Evolutionary conservation across 139 green algal genomes (phyloP).

Genomic region (Chlamydomonas sp.): DNA sequence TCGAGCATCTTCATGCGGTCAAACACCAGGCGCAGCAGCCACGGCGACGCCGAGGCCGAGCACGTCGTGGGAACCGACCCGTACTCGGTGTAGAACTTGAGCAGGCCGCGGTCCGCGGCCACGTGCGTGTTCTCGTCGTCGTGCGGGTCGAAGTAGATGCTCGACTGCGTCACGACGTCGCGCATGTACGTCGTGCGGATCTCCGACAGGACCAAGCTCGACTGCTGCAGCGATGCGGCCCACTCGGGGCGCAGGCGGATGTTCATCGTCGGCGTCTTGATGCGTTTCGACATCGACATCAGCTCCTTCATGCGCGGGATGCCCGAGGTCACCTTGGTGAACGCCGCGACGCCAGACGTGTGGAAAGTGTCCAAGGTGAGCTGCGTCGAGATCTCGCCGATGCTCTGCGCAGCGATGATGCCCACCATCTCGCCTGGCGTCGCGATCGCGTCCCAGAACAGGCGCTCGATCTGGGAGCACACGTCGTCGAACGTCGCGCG

Average conservation of each 20-base stretch:
- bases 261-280: conserved; percentile 87
- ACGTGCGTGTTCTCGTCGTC: conserved; percentile 59
- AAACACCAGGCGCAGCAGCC: conserved; percentile 88
- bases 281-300: conserved; percentile 85
- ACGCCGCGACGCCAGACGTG: conserved; percentile 57
- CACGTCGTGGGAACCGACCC: background rate
- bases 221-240: conserved; percentile 29
- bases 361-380: conserved; percentile 74
- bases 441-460: conserved; percentile 4
- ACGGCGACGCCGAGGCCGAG: conserved; percentile 44
- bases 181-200: conserved; percentile 89
- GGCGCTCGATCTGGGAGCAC: conserved; percentile 36
- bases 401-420: conserved; percentile 84
- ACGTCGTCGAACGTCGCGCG: conserved; percentile 77
- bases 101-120: conserved; percentile 74
- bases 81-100: conserved; percentile 30
- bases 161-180: conserved; percentile 24
- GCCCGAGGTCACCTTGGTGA: conserved; percentile 74
- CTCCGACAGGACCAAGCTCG: conserved; percentile 68
- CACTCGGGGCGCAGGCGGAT: conserved; percentile 53
- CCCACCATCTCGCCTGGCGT: conserved; percentile 68
- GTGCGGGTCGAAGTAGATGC: conserved; percentile 37
- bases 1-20: conserved; percentile 20
- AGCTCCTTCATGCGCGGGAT: conserved; percentile 93
- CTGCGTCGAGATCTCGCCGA: conserved; percentile 90